Evolutionary conservation across 2,329 filamentous ascomycete genomes (phyloP).

Genomic region (Trichoderma sp.): DNA sequence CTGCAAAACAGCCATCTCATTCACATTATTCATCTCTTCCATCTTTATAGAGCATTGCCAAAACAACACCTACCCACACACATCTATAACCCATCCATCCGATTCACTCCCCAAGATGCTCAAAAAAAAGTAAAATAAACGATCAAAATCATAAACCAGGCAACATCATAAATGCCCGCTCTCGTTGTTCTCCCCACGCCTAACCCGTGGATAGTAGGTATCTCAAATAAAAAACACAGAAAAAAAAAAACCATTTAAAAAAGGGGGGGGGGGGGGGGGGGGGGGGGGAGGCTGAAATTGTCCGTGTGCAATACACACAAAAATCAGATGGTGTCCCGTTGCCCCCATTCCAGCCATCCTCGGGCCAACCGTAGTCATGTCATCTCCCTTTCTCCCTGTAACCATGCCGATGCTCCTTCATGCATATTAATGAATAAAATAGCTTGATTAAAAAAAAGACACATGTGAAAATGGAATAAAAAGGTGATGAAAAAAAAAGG

Average conservation of each 20-base stretch:
- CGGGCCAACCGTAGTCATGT: not conserved
- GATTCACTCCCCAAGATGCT: not conserved
- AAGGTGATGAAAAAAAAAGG: not conserved
- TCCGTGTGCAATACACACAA: not conserved
- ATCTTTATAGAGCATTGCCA: slow-evolving; percentile 23
- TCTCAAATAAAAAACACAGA: not conserved
- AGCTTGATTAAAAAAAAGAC: not conserved
- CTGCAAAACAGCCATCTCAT: not conserved
- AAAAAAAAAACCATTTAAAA: not conserved
- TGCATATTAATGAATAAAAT: slow-evolving; percentile 16
- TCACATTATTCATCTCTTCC: not conserved
- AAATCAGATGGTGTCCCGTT: no score
- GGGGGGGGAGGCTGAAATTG: not conserved
- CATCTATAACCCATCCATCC: slow-evolving; percentile 25
- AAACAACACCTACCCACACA: not conserved
- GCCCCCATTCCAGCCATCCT: slow-evolving; percentile 9
- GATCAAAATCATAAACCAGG: not conserved
- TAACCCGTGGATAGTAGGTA: slow-evolving; percentile 7
- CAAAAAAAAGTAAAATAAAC: not conserved
- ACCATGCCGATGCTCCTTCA: not conserved
- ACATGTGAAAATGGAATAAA: not conserved
- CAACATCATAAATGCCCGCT: slow-evolving; percentile 17
- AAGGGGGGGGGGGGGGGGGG: not conserved
- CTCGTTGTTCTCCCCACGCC: not conserved
- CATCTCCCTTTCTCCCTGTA: not conserved